A percentile compares a stretch with the other conserved stretches of the same genome.
These are phyloP conservation scores for Nakazawaea anatomiae DNA, from an alignment of 805 yeast genomes.

Conservation along the genomic window DNA sequence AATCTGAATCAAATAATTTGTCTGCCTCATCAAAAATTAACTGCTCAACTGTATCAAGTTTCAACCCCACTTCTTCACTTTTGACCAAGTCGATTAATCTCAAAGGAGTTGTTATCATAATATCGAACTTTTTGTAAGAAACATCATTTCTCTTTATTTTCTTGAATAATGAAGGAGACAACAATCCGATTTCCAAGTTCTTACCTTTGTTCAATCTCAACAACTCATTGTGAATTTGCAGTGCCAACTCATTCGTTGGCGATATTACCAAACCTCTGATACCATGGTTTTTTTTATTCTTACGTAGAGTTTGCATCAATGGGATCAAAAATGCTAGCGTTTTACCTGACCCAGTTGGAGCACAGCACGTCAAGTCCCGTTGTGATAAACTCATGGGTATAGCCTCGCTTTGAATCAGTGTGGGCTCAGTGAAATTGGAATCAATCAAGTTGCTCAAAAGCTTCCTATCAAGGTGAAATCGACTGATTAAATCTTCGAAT, in stretches of 20 bases:
- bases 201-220: constrained; percentile 50
- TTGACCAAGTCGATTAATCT: constrained; percentile 77
- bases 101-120: constrained; percentile 83
- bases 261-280: constrained; percentile 76
- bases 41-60: constrained; percentile 61
- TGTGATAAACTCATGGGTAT: constrained; percentile 67
- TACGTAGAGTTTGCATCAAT: constrained; percentile 45
- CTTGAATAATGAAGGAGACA: constrained; percentile 66
- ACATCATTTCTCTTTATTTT: constrained; percentile 60
- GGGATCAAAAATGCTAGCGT: constrained; percentile 89
- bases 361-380: constrained; percentile 86
- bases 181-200: constrained; percentile 52
- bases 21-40: constrained; percentile 95
- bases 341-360: constrained; percentile 98
- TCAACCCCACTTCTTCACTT: constrained; percentile 41
- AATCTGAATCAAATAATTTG: constrained; percentile 79
- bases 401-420: constrained; percentile 89
- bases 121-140: constrained; percentile 61
- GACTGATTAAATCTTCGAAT: constrained; percentile 68
- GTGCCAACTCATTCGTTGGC: constrained; percentile 92
- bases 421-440: constrained; percentile 76
- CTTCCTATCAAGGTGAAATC: constrained; percentile 59
- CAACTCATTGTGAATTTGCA: constrained; percentile 73
- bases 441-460: constrained; percentile 59
- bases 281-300: constrained; percentile 34